phyloP scores from a whole-genome alignment of 2,329 filamentous ascomycete genomes.

The Talaromyces sp. region DNA sequence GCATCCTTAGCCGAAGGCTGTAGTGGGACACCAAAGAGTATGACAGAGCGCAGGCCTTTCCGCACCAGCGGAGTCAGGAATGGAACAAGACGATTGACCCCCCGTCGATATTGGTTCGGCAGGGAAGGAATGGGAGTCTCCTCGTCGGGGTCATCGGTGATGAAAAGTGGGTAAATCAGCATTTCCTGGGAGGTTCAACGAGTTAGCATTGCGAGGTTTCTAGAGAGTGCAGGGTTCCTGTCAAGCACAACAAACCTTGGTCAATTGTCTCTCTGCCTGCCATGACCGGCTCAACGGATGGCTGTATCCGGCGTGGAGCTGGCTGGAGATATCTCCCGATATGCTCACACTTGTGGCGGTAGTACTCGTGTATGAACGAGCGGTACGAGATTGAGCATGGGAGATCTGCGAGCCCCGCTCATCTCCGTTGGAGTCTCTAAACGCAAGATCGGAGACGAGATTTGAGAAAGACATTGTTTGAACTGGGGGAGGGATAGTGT shows the following conservation, averaged over 20 bases:
- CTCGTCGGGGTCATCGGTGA: constrained; percentile 92
- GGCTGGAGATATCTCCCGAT: constrained; percentile 72
- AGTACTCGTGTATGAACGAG: constrained; percentile 51
- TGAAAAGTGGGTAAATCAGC: constrained; percentile 97
- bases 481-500: constrained; percentile 3
- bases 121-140: constrained; percentile 87
- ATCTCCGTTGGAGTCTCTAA: constrained; percentile 45
- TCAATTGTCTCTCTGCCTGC: constrained; percentile 83
- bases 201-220: not conserved
- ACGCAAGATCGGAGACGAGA: constrained; percentile 53
- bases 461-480: constrained; percentile 58
- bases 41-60: constrained; percentile 90
- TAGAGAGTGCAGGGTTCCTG: not conserved
- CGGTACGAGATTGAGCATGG: constrained; percentile 42
- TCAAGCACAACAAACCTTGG: constrained; percentile 70
- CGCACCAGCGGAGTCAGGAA: constrained; percentile 84
- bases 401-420: constrained; percentile 50
- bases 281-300: constrained; percentile 78
- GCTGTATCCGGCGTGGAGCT: constrained; percentile 80
- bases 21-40: constrained; percentile 92
- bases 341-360: constrained; percentile 56
- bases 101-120: constrained; percentile 85
- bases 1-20: constrained; percentile 82
- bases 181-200: constrained; percentile 67
- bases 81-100: constrained; percentile 80